Evolutionary conservation across 208 protist species (phyloP).

Genomic region (Novymonas esmeraldas): DNA sequence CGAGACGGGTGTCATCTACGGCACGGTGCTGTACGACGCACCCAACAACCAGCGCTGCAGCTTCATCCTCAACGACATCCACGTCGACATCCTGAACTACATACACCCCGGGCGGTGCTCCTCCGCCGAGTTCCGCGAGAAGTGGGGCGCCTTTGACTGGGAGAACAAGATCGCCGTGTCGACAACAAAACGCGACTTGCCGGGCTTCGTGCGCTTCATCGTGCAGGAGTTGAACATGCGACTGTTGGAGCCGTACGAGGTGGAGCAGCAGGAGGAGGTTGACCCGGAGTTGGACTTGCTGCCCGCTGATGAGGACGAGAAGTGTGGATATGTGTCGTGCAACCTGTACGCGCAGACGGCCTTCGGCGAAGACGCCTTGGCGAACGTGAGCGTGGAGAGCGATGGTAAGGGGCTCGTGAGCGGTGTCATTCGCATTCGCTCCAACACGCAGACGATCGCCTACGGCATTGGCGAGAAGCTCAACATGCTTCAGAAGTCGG

Average conservation of each 20-base stretch:
- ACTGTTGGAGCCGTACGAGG: constrained; percentile 53
- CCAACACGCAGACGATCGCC: constrained; percentile 98
- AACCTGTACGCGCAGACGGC: constrained; percentile 97
- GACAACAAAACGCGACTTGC: constrained; percentile 80
- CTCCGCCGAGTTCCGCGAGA: constrained; percentile 93
- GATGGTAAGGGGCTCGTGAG: constrained; percentile 78
- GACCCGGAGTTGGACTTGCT: constrained; percentile 41
- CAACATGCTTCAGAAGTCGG: constrained; percentile 63
- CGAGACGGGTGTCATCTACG: constrained; percentile 97
- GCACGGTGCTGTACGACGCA: constrained; percentile 97
- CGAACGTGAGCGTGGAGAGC: constrained; percentile 94
- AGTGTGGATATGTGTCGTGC: constrained; percentile 95
- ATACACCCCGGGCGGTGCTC: constrained; percentile 92
- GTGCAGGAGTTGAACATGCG: constrained; percentile 96
- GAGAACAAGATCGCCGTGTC: constrained; percentile 97
- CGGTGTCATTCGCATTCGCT: constrained; percentile 97
- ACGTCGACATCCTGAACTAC: constrained; percentile 99
- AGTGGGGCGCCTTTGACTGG: constrained; percentile 99
- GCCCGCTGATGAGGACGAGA: constrained; percentile 59
- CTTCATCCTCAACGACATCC: constrained; percentile 97
- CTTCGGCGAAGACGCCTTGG: constrained; percentile 98
- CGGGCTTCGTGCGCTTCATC: constrained; percentile 94
- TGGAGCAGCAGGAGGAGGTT: constrained; percentile 32
- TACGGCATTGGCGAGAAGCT: constrained; percentile 98
- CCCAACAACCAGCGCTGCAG: constrained; percentile 83